phyloP scores from a whole-genome alignment of 805 yeast genomes.

The Myxozyma lipomycoides region DNA sequence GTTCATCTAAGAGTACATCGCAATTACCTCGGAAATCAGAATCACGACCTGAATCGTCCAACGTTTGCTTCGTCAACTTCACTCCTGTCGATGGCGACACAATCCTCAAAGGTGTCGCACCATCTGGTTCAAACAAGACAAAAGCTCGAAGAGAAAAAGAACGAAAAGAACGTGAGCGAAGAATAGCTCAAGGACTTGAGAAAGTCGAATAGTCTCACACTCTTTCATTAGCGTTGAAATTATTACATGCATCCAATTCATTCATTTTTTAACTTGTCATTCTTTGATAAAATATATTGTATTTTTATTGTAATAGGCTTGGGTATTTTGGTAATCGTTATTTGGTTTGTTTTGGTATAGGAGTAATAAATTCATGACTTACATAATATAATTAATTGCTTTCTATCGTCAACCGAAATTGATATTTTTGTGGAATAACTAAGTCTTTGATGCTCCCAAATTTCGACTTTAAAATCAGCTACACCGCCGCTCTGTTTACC shows the following conservation, averaged over 20 bases:
- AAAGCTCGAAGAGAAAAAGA: not conserved
- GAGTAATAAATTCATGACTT: no score
- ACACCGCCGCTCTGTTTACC: no score
- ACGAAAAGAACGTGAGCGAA: not conserved
- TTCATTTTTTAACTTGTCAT: not conserved
- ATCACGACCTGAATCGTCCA: not conserved
- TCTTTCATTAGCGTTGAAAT: not conserved
- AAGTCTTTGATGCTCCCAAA: no score
- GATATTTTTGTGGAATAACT: no score
- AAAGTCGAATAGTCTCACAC: not conserved
- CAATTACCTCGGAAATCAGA: not conserved
- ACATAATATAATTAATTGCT: no score
- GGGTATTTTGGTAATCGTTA: no score
- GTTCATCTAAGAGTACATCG: not conserved
- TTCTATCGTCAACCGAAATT: no score
- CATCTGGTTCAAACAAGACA: conserved; percentile 4
- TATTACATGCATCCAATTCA: not conserved
- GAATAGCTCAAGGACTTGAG: not conserved
- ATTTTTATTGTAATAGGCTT: conserved; percentile 20
- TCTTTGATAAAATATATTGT: not conserved
- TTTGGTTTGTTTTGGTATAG: no score
- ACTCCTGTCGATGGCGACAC: conserved; percentile 2
- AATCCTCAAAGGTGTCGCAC: conserved; percentile 9
- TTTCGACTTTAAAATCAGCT: no score
- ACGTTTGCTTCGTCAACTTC: conserved; percentile 1